Percentiles rank a stretch among this genome's conserved stretches.
These are phyloP conservation scores for Talaromyces proteolyticus DNA, from an alignment of 495 filamentous ascomycete species.

Conservation along the genomic window DNA sequence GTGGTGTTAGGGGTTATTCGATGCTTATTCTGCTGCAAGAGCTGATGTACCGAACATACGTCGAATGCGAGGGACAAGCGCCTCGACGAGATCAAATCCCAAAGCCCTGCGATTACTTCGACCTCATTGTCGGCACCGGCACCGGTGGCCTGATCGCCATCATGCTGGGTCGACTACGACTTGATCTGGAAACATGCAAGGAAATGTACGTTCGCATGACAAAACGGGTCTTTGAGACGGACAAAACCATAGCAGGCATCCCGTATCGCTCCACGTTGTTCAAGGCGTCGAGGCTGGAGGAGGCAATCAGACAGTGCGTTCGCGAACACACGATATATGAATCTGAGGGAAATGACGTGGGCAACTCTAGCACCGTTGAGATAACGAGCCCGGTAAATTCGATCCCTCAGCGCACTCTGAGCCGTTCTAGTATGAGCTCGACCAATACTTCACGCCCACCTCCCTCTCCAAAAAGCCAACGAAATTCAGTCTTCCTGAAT, in stretches of 20 bases:
- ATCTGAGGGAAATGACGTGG: slow-evolving; percentile 69
- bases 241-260: slow-evolving; percentile 94
- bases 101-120: slow-evolving; percentile 97
- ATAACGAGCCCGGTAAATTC: slow-evolving; percentile 35
- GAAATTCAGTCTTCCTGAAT: slow-evolving; percentile 33
- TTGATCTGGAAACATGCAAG: slow-evolving; percentile 94
- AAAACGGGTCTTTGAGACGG: slow-evolving; percentile 89
- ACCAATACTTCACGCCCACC: slow-evolving; percentile 23
- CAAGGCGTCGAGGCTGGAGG: slow-evolving; percentile 92
- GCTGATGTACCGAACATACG: slow-evolving; percentile 89
- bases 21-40: slow-evolving; percentile 94
- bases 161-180: slow-evolving; percentile 87
- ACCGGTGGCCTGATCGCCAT: slow-evolving; percentile 94
- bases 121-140: slow-evolving; percentile 90
- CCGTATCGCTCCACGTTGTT: slow-evolving; percentile 90
- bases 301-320: slow-evolving; percentile 88
- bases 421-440: slow-evolving; percentile 38
- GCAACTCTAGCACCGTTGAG: slow-evolving; percentile 20
- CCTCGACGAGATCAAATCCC: slow-evolving; percentile 84
- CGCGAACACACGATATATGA: slow-evolving; percentile 77
- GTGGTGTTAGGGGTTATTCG: slow-evolving; percentile 93
- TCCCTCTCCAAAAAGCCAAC: slow-evolving; percentile 16
- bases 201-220: slow-evolving; percentile 94
- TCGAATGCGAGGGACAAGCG: slow-evolving; percentile 75
- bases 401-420: slow-evolving; percentile 38